Evolutionary conservation across 306 rosid genomes (phyloP).

Genomic region (Styphnolobium japonicum): DNA sequence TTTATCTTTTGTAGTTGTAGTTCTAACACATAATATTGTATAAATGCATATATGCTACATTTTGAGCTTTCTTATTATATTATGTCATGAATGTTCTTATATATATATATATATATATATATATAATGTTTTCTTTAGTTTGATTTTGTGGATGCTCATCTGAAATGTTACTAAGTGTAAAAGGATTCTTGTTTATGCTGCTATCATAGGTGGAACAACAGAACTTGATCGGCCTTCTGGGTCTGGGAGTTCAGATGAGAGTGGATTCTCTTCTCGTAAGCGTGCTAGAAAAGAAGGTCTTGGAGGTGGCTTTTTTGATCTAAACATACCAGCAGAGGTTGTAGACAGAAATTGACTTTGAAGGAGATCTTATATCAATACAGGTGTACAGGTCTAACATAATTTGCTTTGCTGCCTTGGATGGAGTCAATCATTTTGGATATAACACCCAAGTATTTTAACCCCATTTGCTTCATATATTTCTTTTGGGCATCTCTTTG

Average conservation of each 20-base stretch:
- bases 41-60: neutral
- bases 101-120: too few relatives aligned
- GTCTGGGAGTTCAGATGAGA: conserved; percentile 72
- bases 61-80: neutral
- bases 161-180: conserved; percentile 44
- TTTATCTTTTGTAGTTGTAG: too few relatives aligned
- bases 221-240: conserved; percentile 64
- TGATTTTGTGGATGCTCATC: conserved; percentile 36
- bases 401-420: conserved; percentile 43
- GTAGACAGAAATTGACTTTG: conserved; percentile 73
- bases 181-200: conserved; percentile 48
- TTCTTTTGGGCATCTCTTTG: neutral
- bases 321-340: conserved; percentile 89
- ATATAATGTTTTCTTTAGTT: conserved; percentile 41
- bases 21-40: too few relatives aligned
- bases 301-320: conserved; percentile 74
- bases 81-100: conserved; percentile 28
- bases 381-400: conserved; percentile 74
- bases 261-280: conserved; percentile 60
- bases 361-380: conserved; percentile 40
- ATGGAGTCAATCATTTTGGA: conserved; percentile 41
- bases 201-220: conserved; percentile 59
- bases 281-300: conserved; percentile 71
- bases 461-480: conserved; percentile 24
- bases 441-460: conserved; percentile 12